A percentile compares a stretch with the other conserved stretches of the same genome.
Evolutionary conservation across 2,329 filamentous ascomycete species (phyloP).

Genomic region (Westerdykella ornata): DNA sequence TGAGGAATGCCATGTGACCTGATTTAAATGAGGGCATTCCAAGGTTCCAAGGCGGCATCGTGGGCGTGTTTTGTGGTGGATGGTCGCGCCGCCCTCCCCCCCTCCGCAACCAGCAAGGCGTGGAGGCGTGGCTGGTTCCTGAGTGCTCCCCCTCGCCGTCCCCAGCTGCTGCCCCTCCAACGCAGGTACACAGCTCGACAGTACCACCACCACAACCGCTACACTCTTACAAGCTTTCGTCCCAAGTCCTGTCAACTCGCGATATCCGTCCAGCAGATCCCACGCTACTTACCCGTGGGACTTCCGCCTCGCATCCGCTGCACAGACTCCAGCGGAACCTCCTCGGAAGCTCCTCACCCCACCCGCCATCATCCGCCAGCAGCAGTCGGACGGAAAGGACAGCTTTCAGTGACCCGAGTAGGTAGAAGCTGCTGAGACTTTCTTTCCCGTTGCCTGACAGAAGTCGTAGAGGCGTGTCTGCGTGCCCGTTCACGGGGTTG

Average conservation of each 20-base stretch:
- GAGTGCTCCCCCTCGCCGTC: no score
- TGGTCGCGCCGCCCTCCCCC: no score
- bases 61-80: no score
- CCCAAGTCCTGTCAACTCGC: neutral
- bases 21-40: no score
- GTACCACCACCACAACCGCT: neutral
- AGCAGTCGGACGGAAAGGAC: neutral
- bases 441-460: neutral
- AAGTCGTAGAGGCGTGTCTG: neutral
- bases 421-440: neutral
- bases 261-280: neutral
- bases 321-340: neutral
- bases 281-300: neutral
- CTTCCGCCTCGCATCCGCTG: neutral
- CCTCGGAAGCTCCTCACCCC: neutral
- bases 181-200: neutral
- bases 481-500: conserved; percentile 11
- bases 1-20: no score
- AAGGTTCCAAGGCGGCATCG: no score
- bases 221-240: neutral
- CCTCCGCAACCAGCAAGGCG: no score
- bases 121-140: no score
- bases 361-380: neutral
- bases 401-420: neutral
- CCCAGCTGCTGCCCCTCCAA: no score